A percentile compares a stretch with the other conserved stretches of the same genome.
phyloP scores from a whole-genome alignment of 2,329 filamentous ascomycete genomes.

The Nakataea oryzae region DNA sequence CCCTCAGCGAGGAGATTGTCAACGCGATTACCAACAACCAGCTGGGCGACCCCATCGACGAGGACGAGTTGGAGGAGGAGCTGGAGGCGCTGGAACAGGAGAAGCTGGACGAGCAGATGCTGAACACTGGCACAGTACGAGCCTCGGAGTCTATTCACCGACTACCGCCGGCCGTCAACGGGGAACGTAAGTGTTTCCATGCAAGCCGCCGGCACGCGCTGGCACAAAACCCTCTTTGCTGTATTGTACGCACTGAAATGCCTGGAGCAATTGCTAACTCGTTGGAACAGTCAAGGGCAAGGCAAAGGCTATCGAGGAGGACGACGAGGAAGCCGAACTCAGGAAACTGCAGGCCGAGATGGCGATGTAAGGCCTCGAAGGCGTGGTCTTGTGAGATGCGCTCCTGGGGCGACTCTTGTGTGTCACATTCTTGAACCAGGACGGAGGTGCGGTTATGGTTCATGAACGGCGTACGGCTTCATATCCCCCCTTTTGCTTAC shows the following conservation, averaged over 20 bases:
- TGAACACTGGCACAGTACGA: slow-evolving; percentile 77
- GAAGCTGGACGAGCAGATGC: slow-evolving; percentile 85
- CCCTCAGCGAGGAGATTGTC: slow-evolving; percentile 86
- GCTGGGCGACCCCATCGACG: slow-evolving; percentile 63
- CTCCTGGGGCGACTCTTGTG: neutral
- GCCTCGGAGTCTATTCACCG: slow-evolving; percentile 67
- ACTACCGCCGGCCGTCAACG: slow-evolving; percentile 64
- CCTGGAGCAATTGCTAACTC: neutral
- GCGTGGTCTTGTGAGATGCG: neutral
- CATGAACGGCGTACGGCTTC: neutral
- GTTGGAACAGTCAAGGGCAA: slow-evolving; percentile 36
- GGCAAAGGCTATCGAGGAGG: slow-evolving; percentile 51
- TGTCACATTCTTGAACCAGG: neutral
- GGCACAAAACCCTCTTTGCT: slow-evolving; percentile 6
- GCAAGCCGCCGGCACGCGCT: slow-evolving; percentile 5
- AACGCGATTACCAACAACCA: slow-evolving; percentile 67
- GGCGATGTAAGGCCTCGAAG: slow-evolving; percentile 59
- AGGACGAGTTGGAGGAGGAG: slow-evolving; percentile 77
- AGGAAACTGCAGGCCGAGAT: slow-evolving; percentile 92
- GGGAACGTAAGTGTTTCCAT: slow-evolving; percentile 56
- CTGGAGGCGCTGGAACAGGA: slow-evolving; percentile 84
- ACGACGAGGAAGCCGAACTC: slow-evolving; percentile 93
- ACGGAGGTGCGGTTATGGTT: neutral
- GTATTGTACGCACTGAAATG: neutral
- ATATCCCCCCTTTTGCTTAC: neutral